A percentile compares a stretch with the other conserved stretches of the same genome.
Evolutionary conservation across 1,139 yeast species (phyloP).

Genomic region (Candida sp.): DNA sequence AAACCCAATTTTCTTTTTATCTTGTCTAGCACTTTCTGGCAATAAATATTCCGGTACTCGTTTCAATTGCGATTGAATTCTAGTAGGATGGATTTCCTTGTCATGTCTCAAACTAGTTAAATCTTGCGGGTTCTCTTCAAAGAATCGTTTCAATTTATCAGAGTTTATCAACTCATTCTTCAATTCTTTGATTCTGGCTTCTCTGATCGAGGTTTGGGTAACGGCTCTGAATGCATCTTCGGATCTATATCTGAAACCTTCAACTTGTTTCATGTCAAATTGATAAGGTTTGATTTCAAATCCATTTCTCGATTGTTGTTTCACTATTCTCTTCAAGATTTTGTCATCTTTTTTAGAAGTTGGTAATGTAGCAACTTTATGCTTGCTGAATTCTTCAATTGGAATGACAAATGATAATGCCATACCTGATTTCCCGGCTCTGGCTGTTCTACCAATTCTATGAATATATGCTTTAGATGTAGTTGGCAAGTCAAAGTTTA

Average conservation of each 20-base stretch:
- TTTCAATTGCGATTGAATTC: conserved; percentile 82
- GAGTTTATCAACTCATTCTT: conserved; percentile 84
- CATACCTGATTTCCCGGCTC: conserved; percentile 96
- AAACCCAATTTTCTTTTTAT: conserved; percentile 62
- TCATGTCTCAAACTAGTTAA: conserved; percentile 87
- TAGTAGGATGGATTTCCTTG: conserved; percentile 77
- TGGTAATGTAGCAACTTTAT: conserved; percentile 70
- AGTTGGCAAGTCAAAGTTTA: conserved; percentile 92
- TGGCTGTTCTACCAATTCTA: conserved; percentile 96
- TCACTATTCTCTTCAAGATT: conserved; percentile 70
- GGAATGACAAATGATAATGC: conserved; percentile 92
- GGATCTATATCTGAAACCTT: conserved; percentile 94
- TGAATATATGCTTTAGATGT: conserved; percentile 90
- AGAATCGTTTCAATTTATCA: conserved; percentile 89
- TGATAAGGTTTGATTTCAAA: conserved; percentile 79
- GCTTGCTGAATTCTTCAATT: conserved; percentile 80
- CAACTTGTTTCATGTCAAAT: conserved; percentile 90
- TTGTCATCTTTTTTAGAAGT: conserved; percentile 85
- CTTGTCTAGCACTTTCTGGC: conserved; percentile 73
- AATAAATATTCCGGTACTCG: conserved; percentile 89
- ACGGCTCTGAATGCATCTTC: conserved; percentile 98
- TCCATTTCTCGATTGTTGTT: conserved; percentile 73
- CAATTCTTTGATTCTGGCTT: conserved; percentile 89
- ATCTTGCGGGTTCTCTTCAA: conserved; percentile 98
- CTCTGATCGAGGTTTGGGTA: conserved; percentile 85